phyloP scores from a whole-genome alignment of 1,284 basidiomycete species.

The Coriolopsis trogii region DNA sequence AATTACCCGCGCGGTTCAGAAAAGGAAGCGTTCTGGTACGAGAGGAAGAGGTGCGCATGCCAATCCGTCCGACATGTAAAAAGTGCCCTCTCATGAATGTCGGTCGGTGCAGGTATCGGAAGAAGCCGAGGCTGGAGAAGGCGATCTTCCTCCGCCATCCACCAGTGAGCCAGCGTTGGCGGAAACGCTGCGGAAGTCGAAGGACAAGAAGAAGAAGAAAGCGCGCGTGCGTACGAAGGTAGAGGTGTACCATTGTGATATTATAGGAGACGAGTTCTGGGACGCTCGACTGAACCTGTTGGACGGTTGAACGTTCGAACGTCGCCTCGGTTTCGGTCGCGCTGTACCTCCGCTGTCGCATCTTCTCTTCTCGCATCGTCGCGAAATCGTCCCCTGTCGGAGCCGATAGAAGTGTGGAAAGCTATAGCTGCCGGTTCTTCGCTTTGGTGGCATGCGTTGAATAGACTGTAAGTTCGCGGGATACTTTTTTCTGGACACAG shows the following conservation, averaged over 20 bases:
- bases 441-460: too few relatives aligned
- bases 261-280: constrained; percentile 87
- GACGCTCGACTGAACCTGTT: constrained; percentile 50
- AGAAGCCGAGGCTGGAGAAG: neutral
- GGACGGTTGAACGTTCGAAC: constrained; percentile 17
- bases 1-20: constrained; percentile 71
- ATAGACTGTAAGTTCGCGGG: too few relatives aligned
- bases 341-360: too few relatives aligned
- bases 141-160: neutral
- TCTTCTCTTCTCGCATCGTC: too few relatives aligned
- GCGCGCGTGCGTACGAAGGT: constrained; percentile 44
- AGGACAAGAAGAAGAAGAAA: constrained; percentile 32
- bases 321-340: neutral
- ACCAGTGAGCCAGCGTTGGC: neutral
- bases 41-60: constrained; percentile 46
- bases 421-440: too few relatives aligned
- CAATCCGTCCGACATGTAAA: neutral
- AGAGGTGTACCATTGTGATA: constrained; percentile 76
- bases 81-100: neutral
- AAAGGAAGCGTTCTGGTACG: constrained; percentile 90
- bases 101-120: neutral
- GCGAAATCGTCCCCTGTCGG: too few relatives aligned
- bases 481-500: too few relatives aligned
- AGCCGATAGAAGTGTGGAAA: too few relatives aligned
- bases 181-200: too few relatives aligned